A percentile compares a stretch with the other conserved stretches of the same genome.
Conservation (phyloP, 352 stramenopile genomes). For the Phytophthora quininea region DNA sequence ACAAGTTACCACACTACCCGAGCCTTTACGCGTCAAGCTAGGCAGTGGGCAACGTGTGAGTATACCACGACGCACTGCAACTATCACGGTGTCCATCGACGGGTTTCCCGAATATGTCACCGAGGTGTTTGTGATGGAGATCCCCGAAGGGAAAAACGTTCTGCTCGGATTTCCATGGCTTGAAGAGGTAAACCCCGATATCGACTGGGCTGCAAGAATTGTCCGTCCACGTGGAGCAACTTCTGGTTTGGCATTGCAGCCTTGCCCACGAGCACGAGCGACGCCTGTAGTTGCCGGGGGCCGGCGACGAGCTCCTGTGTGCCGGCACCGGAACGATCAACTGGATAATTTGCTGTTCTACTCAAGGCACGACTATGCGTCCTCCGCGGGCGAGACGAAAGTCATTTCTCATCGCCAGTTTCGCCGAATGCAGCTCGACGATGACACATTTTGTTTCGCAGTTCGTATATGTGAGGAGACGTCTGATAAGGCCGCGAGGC, state of each 20-base stretch:
- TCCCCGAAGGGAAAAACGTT: constrained; percentile 2
- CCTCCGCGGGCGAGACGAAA: neutral
- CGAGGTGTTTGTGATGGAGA: neutral
- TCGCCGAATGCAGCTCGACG: neutral
- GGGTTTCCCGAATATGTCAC: neutral
- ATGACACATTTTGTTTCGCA: neutral
- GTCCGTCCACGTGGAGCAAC: neutral
- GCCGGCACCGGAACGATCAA: neutral
- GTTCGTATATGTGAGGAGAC: constrained; percentile 3
- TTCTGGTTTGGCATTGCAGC: neutral
- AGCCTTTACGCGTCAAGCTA: neutral
- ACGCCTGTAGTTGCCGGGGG: neutral
- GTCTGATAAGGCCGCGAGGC: constrained; percentile 1
- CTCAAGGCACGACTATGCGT: neutral
- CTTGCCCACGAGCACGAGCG: neutral
- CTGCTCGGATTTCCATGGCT: neutral
- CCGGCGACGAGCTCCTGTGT: neutral
- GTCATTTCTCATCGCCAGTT: neutral
- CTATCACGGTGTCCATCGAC: neutral
- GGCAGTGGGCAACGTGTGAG: neutral
- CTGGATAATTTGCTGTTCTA: neutral
- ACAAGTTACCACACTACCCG: neutral
- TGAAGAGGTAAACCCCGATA: neutral
- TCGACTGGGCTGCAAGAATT: constrained; percentile 3
- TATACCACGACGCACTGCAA: constrained; percentile 2